Percentiles rank a stretch among this genome's conserved stretches.
Evolutionary conservation across 192 early-diverging fungal species (phyloP).

Genomic region (Coemansia sp.): DNA sequence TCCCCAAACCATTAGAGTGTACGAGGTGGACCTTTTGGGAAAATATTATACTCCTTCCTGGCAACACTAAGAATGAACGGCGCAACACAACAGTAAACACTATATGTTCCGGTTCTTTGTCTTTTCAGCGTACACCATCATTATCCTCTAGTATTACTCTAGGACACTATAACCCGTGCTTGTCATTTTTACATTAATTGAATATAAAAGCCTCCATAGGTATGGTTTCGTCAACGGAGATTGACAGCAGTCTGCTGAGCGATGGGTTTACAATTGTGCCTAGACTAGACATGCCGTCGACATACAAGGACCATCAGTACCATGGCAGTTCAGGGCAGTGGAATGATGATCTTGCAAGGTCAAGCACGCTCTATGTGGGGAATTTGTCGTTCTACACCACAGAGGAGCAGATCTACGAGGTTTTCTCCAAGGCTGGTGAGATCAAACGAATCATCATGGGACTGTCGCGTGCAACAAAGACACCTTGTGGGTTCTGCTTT

Average conservation of each 20-base stretch:
- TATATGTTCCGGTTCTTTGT: too few relatives aligned
- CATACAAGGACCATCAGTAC: slow-evolving; percentile 84
- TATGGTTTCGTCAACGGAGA: slow-evolving; percentile 10
- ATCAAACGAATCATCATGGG: slow-evolving; percentile 99
- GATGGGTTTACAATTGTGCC: slow-evolving; percentile 61
- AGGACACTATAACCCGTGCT: too few relatives aligned
- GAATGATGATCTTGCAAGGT: slow-evolving; percentile 39
- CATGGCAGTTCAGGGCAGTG: slow-evolving; percentile 41
- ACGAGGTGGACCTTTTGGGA: too few relatives aligned
- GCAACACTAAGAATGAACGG: too few relatives aligned
- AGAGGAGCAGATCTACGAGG: slow-evolving; percentile 96
- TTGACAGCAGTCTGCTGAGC: slow-evolving; percentile 27
- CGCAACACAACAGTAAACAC: too few relatives aligned
- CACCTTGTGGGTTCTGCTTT: slow-evolving; percentile 99
- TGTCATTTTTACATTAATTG: too few relatives aligned
- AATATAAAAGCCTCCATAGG: neutral
- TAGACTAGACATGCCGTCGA: slow-evolving; percentile 75
- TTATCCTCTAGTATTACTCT: too few relatives aligned
- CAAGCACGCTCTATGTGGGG: slow-evolving; percentile 92
- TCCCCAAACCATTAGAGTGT: too few relatives aligned
- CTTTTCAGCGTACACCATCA: too few relatives aligned
- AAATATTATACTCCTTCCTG: too few relatives aligned
- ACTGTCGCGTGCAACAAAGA: slow-evolving; percentile 85
- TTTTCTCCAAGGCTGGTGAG: slow-evolving; percentile 95
- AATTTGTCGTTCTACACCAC: slow-evolving; percentile 98